phyloP scores from a whole-genome alignment of 2,329 filamentous ascomycete genomes.

The Botryotinia narcissicola region DNA sequence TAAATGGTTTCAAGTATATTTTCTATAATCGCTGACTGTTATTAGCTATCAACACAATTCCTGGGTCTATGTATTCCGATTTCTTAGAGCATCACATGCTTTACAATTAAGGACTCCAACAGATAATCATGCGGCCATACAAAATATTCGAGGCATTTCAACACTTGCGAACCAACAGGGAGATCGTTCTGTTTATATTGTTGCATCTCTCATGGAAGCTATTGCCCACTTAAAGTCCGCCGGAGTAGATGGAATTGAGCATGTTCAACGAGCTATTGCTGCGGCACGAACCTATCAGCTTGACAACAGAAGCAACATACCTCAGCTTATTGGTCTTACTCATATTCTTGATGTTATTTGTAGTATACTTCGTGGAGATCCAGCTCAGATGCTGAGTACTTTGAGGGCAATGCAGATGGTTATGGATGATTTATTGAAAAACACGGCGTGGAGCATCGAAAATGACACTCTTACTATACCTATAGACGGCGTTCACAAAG shows the following conservation, averaged over 20 bases:
- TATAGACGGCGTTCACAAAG: slow-evolving; percentile 50
- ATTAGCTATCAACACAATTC: slow-evolving; percentile 58
- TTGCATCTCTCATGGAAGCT: slow-evolving; percentile 66
- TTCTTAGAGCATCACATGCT: slow-evolving; percentile 69
- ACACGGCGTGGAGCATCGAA: slow-evolving; percentile 37
- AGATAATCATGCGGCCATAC: slow-evolving; percentile 61
- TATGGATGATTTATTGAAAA: slow-evolving; percentile 54
- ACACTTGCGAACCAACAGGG: slow-evolving; percentile 57
- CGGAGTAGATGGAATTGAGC: slow-evolving; percentile 64
- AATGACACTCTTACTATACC: slow-evolving; percentile 53
- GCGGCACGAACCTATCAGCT: slow-evolving; percentile 69
- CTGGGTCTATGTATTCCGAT: slow-evolving; percentile 76
- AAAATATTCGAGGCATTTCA: slow-evolving; percentile 65
- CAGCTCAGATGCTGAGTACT: slow-evolving; percentile 57
- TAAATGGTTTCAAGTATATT: slow-evolving; percentile 16
- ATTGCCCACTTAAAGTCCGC: slow-evolving; percentile 64
- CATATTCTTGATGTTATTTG: slow-evolving; percentile 69
- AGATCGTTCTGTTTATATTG: slow-evolving; percentile 63
- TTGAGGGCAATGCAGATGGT: slow-evolving; percentile 59
- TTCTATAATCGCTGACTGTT: slow-evolving; percentile 21
- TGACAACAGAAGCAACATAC: slow-evolving; percentile 59
- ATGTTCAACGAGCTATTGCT: slow-evolving; percentile 72
- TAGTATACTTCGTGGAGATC: slow-evolving; percentile 58
- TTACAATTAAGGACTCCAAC: slow-evolving; percentile 58
- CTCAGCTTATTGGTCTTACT: slow-evolving; percentile 64